Evolutionary conservation across 495 filamentous ascomycete species (phyloP), one percentile per base, ranked within the genome.

Genomic region (Jackrogersella minutella): DNA sequence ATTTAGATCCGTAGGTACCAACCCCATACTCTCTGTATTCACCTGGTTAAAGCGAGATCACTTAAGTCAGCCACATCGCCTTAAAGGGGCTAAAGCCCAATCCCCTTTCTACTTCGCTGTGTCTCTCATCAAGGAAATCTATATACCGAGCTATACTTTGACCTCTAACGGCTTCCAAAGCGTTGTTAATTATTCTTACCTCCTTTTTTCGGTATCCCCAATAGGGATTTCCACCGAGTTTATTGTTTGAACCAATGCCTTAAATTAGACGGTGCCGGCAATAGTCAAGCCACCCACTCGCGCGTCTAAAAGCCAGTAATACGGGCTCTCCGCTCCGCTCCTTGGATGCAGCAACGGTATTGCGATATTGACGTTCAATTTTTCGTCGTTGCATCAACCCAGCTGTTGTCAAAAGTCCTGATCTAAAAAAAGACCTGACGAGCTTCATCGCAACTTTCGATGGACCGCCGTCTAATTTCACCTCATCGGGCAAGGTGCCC

Each of bases 281-380:
- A 6, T 62, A 11, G 21, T 41, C 11, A 62, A 67, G 58, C 24
- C 37, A 52, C 31, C 43, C 57, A 14, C 47, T 53, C 31, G 58
- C 33, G 21, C 49, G 36, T 30, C 19, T 47, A 26, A 21, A 28
- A 17, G 8, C 21, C 37, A 53, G 47, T 51, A 57, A 10, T 50
- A 30, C 66, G 66, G 66, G 60, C 34, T 26, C 24, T 44, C 9
- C 44, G 39, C 59, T 64, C 54, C 59, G 66, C 49, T 31, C 17
- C 49, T 24, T 33, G 36, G 17, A 59, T 52, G 26, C 36, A 24
- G 44, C n/a, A 40, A 55, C 44, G 33, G 11, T 52, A 30, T 46
- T 44, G 14, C 41, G 7, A 26, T 41, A 13, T 41, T 21, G 36
- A 50, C 22, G 40, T 10, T 33, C 36, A 36, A 31, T 44, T 30